These are phyloP conservation scores for Aspergillus avenaceus DNA, from an alignment of 495 filamentous ascomycete species.

Conservation along the genomic window DNA sequence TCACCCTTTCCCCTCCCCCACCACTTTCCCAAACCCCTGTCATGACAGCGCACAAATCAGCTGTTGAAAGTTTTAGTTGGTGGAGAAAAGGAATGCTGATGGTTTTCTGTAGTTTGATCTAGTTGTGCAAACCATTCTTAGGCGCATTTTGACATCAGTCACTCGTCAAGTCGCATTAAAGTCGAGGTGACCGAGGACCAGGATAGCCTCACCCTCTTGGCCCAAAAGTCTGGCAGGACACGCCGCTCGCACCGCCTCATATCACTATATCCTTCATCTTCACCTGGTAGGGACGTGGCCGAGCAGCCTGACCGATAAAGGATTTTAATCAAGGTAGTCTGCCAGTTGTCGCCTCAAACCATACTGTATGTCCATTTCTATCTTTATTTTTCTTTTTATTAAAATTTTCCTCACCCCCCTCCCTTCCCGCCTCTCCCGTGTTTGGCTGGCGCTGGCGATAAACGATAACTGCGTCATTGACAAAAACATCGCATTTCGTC, in stretches of 20 bases:
- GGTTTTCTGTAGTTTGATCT: constrained; percentile 19
- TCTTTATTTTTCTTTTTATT: background rate
- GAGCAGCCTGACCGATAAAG: constrained; percentile 16
- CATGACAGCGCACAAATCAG: constrained; percentile 31
- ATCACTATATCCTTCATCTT: constrained; percentile 10
- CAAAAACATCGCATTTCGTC: constrained; percentile 22
- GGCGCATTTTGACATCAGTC: constrained; percentile 23
- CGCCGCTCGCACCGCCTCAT: constrained; percentile 30
- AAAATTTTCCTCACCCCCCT: background rate
- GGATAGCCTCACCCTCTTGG: constrained; percentile 16
- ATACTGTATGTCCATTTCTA: constrained; percentile 5
- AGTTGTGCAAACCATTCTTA: constrained; percentile 12
- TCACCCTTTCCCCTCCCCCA: constrained; percentile 16
- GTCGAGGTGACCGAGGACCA: constrained; percentile 18
- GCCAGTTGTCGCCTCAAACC: constrained; percentile 23
- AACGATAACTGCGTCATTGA: constrained; percentile 25
- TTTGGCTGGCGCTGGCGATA: constrained; percentile 13
- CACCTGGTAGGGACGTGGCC: constrained; percentile 21
- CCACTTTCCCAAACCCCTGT: constrained; percentile 15
- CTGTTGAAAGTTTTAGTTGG: constrained; percentile 12
- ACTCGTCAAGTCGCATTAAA: constrained; percentile 14
- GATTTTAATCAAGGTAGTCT: constrained; percentile 21
- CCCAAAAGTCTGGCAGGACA: constrained; percentile 11
- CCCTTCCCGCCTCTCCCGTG: background rate
- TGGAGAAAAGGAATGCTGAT: constrained; percentile 25